Evolutionary conservation across 441 rosid species (phyloP), one percentile per base, ranked within the genome.

Genomic region (Gossypium aridum): DNA sequence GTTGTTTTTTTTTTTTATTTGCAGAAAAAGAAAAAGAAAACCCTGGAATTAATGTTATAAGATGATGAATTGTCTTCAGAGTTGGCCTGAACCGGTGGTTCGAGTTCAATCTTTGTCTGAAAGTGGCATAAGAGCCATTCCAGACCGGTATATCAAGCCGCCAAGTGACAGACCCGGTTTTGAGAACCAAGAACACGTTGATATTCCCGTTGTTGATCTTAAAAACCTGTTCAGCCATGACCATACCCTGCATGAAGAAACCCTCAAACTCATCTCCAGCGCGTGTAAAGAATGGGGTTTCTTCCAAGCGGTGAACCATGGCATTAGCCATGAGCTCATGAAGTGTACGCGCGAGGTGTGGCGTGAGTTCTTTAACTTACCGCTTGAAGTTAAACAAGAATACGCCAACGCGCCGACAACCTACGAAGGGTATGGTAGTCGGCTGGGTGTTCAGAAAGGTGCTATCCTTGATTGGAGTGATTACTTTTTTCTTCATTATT

Each of bases 251-350:
- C 81, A 78, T 3, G 73, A 68, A 3, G 76, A 80, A 53, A 81
- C 80, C 45, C 63, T 86, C 51, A 51, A 47, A 28, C 65, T 19
- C 75, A 78, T 85, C 17, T 79, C 83, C 20, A 77, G 51, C 39
- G 90, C 92, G 47, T 90, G 91, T 61, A 78, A 83, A 14, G 84
- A 88, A 55, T 90, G 94, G 92, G 94, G 92, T 9, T 90, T 90
- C 80, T 87, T 90, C 77, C 94, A 88, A 75, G 83, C 85, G 65
- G 94, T 88, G 80, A 90, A 90, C 87, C 94, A 90, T 8, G 94
- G 92, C 26, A 86, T 90, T 45, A 76, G 73, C 80, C 83, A 64
- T 7, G 77, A 53, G 14, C 76, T 88, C 39, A 82, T 90, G 92
- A 75, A 70, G 66, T 49, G 64, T 7, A 61, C 71, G 55, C 77